phyloP scores from a whole-genome alignment of 805 yeast species.

The Yamadazyma sp. region DNA sequence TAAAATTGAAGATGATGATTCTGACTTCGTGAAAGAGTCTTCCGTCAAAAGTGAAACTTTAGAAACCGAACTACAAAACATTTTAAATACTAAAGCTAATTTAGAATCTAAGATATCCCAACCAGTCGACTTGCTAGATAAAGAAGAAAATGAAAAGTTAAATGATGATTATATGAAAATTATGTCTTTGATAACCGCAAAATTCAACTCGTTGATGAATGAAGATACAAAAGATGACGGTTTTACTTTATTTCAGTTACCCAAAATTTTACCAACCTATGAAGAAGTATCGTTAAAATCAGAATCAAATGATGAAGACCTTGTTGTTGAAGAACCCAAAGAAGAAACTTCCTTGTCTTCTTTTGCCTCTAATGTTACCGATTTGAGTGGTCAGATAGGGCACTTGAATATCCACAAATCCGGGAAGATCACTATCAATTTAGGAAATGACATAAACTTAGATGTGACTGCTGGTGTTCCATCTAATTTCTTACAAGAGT shows the following conservation, averaged over 20 bases:
- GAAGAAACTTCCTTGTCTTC: background rate
- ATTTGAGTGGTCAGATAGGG: slow-evolving; percentile 62
- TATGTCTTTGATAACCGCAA: slow-evolving; percentile 22
- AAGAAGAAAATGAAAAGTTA: slow-evolving; percentile 29
- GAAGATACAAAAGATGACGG: slow-evolving; percentile 6
- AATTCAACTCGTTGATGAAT: slow-evolving; percentile 17
- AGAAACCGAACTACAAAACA: slow-evolving; percentile 25
- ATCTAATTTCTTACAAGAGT: slow-evolving; percentile 68
- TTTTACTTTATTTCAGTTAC: slow-evolving; percentile 47
- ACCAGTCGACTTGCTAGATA: slow-evolving; percentile 26
- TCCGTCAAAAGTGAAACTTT: slow-evolving; percentile 29
- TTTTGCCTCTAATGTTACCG: slow-evolving; percentile 1
- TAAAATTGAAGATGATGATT: background rate
- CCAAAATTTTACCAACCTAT: slow-evolving; percentile 43
- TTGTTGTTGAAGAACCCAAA: too few species aligned
- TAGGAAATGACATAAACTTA: slow-evolving; percentile 63
- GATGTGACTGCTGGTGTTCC: slow-evolving; percentile 73
- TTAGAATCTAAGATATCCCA: slow-evolving; percentile 27
- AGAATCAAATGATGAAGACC: background rate
- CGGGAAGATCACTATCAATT: slow-evolving; percentile 71
- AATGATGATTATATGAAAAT: slow-evolving; percentile 30
- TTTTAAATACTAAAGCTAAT: slow-evolving; percentile 23
- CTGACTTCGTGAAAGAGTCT: slow-evolving; percentile 13
- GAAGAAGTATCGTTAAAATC: slow-evolving; percentile 6
- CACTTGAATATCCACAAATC: slow-evolving; percentile 74